Evolutionary conservation across 441 rosid species (phyloP).

Genomic region (Isatis lusitanica): DNA sequence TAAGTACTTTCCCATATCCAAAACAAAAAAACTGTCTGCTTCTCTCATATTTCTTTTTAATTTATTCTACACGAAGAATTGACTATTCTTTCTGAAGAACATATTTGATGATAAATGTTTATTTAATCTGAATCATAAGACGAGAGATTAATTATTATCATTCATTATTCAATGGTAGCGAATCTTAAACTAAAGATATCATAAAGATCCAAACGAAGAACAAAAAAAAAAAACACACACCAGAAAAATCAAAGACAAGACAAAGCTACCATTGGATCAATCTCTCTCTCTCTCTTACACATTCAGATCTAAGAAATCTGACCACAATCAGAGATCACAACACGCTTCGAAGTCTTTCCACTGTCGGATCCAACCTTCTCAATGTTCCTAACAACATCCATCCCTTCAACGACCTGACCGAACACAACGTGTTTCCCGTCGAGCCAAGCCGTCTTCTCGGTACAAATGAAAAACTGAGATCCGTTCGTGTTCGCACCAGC

Average conservation of each 20-base stretch:
- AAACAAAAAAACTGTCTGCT: too few species aligned
- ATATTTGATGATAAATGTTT: too few species aligned
- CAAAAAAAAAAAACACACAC: background rate
- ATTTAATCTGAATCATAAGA: background rate
- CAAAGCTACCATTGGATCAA: conserved; percentile 26
- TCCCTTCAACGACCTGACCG: conserved; percentile 70
- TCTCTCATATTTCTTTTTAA: too few species aligned
- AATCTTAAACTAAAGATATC: conserved; percentile 2
- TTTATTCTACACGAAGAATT: too few species aligned
- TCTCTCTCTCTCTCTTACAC: background rate
- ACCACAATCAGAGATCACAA: conserved; percentile 71
- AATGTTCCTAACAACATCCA: conserved; percentile 54
- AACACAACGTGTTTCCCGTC: conserved; percentile 91
- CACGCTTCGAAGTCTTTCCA: conserved; percentile 58
- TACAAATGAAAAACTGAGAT: conserved; percentile 81
- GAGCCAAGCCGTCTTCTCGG: conserved; percentile 68
- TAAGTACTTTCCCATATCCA: too few species aligned
- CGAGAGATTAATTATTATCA: background rate
- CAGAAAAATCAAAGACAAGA: background rate
- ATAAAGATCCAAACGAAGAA: background rate
- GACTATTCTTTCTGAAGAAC: too few species aligned
- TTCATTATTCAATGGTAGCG: conserved; percentile 34
- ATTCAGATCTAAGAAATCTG: conserved; percentile 45
- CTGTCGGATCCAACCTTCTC: conserved; percentile 69
- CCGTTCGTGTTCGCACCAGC: conserved; percentile 70